A percentile compares a stretch with the other conserved stretches of the same genome.
These are phyloP conservation scores for Rhizopogon vulgaris DNA, from an alignment of 768 basidiomycete species.

Conservation along the genomic window DNA sequence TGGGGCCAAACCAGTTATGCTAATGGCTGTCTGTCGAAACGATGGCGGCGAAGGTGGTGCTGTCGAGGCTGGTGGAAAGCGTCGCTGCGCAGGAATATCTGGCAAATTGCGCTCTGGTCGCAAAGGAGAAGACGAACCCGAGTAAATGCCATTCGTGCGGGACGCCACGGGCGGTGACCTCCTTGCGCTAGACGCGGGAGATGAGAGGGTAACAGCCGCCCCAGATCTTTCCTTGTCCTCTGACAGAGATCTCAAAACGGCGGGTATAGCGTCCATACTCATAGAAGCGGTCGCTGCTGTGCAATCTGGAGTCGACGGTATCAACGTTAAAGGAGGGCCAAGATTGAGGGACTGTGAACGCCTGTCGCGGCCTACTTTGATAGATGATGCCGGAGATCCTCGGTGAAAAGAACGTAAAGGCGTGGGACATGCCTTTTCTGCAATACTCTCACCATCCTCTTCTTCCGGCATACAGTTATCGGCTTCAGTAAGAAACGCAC, in stretches of 20 bases:
- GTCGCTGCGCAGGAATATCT: slow-evolving; percentile 20
- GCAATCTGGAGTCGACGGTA: slow-evolving; percentile 16
- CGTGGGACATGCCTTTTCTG: slow-evolving; percentile 5
- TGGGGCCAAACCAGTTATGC: slow-evolving; percentile 65
- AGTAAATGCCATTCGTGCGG: slow-evolving; percentile 18
- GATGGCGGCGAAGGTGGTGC: slow-evolving; percentile 22
- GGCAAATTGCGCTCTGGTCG: slow-evolving; percentile 24
- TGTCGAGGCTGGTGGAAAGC: slow-evolving; percentile 4
- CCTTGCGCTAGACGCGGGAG: slow-evolving; percentile 7
- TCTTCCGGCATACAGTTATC: slow-evolving; percentile 66
- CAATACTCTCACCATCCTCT: slow-evolving; percentile 28
- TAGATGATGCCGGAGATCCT: slow-evolving; percentile 38
- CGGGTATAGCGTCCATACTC: slow-evolving; percentile 25
- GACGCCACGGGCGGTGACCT: slow-evolving; percentile 22
- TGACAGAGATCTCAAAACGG: slow-evolving; percentile 20
- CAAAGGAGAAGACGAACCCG: slow-evolving; percentile 22
- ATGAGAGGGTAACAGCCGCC: slow-evolving; percentile 36
- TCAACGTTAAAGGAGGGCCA: slow-evolving; percentile 27
- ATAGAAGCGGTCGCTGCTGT: slow-evolving; percentile 21
- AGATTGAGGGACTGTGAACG: slow-evolving; percentile 63
- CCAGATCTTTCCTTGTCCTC: slow-evolving; percentile 32
- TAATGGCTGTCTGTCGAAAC: slow-evolving; percentile 62
- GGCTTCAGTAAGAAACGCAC: slow-evolving; percentile 60
- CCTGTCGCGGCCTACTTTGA: slow-evolving; percentile 42
- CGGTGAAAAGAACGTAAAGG: slow-evolving; percentile 15